Conservation (phyloP, 2,329 filamentous ascomycete genomes). For the Trichoderma atrobrunneum region DNA sequence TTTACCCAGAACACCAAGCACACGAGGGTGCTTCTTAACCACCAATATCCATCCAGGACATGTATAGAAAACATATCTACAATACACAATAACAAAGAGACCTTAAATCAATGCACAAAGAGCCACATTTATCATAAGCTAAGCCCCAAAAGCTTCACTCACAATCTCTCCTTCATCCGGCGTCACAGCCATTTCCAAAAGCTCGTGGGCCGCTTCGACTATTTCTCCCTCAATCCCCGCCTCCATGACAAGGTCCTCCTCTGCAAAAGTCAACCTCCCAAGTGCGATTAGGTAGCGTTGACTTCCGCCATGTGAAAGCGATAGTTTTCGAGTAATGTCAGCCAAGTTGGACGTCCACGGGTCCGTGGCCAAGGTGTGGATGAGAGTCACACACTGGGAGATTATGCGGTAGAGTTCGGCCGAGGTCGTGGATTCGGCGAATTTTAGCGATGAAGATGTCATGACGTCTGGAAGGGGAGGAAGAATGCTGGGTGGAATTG, state of each 20-base stretch:
- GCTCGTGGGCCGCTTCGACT: slow-evolving; percentile 73
- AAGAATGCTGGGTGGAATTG: slow-evolving; percentile 42
- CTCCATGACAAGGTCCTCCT: slow-evolving; percentile 76
- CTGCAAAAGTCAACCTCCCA: slow-evolving; percentile 78
- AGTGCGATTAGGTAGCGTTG: slow-evolving; percentile 82
- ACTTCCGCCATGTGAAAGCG: slow-evolving; percentile 65
- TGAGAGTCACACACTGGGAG: slow-evolving; percentile 46
- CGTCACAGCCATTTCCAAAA: slow-evolving; percentile 78
- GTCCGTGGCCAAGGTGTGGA: slow-evolving; percentile 53
- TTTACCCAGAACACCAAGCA: neutral
- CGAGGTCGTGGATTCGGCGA: slow-evolving; percentile 24
- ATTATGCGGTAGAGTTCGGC: slow-evolving; percentile 45
- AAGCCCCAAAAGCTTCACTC: slow-evolving; percentile 41
- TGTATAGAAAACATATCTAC: neutral
- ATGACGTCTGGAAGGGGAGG: slow-evolving; percentile 23
- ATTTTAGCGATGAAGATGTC: neutral
- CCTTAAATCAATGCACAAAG: neutral
- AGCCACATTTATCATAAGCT: neutral
- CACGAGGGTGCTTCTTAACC: neutral
- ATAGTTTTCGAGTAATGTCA: slow-evolving; percentile 70
- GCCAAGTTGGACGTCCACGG: slow-evolving; percentile 43
- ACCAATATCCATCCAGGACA: neutral
- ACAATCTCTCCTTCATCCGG: slow-evolving; percentile 61
- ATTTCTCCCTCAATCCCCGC: slow-evolving; percentile 73
- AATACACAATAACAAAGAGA: neutral